Conservation (phyloP, 1,284 basidiomycete species). For the Microbotryum scabiosae region DNA sequence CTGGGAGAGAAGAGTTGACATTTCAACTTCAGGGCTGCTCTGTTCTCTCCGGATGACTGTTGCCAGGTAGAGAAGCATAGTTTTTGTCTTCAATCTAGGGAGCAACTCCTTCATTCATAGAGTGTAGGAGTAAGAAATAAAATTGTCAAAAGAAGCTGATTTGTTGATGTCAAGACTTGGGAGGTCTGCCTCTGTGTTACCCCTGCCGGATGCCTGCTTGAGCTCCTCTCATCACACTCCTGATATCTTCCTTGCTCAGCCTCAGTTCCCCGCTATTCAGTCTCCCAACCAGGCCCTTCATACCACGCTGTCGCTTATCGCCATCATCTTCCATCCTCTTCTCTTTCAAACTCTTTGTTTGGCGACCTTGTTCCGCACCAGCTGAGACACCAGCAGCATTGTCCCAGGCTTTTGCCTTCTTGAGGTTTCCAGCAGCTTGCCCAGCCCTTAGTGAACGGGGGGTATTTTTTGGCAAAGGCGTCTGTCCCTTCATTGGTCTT, state of each 20-base stretch:
- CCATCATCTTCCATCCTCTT: slow-evolving; percentile 19
- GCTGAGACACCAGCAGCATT: slow-evolving; percentile 13
- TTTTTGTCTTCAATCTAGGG: background rate
- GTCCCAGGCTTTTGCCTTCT: slow-evolving; percentile 21
- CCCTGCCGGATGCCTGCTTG: background rate
- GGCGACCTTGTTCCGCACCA: slow-evolving; percentile 12
- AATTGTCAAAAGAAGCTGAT: too few species aligned
- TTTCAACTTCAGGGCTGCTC: too few species aligned
- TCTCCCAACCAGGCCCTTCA: slow-evolving; percentile 21
- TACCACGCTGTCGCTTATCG: slow-evolving; percentile 25
- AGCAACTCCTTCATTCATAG: background rate
- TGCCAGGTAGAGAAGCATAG: too few species aligned
- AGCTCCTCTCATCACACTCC: slow-evolving; percentile 6
- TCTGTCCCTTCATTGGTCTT: slow-evolving; percentile 28
- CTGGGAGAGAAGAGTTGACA: too few species aligned
- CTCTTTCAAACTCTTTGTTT: slow-evolving; percentile 26
- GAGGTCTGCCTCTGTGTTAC: too few species aligned
- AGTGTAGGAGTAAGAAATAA: too few species aligned
- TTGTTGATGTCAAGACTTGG: too few species aligned
- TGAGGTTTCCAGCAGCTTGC: slow-evolving; percentile 25
- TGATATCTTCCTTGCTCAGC: slow-evolving; percentile 22
- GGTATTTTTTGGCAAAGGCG: slow-evolving; percentile 27
- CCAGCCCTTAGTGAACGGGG: slow-evolving; percentile 21
- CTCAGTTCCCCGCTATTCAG: slow-evolving; percentile 18
- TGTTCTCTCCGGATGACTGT: background rate